phyloP scores from a whole-genome alignment of 176 grass and related monocot genomes.

The Hordeum vulgare region DNA sequence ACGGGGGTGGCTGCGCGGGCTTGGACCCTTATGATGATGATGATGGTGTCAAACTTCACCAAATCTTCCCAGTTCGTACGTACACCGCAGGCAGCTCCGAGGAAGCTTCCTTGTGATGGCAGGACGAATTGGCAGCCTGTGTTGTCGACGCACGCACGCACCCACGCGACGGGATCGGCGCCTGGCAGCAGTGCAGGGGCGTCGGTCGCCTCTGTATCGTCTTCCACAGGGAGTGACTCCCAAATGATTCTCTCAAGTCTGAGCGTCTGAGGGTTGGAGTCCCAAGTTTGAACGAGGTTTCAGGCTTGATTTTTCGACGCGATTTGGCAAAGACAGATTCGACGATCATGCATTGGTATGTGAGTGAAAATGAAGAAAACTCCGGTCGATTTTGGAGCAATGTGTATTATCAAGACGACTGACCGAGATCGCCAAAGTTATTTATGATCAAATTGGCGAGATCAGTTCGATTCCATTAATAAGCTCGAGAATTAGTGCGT shows the following conservation, averaged over 20 bases:
- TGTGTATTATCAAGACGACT: background rate
- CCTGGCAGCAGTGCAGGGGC: background rate
- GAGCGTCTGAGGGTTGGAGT: background rate
- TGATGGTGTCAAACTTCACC: too few species aligned
- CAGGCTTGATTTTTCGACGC: background rate
- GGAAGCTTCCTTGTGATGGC: slow-evolving; percentile 19
- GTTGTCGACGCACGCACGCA: background rate
- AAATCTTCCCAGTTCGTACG: too few species aligned
- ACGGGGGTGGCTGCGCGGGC: too few species aligned
- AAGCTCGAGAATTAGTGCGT: slow-evolving; percentile 20
- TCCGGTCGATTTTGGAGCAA: background rate
- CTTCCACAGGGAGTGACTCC: background rate
- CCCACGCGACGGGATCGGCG: background rate
- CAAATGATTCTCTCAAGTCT: background rate
- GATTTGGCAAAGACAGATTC: background rate
- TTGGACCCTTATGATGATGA: too few species aligned
- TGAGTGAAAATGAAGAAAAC: background rate
- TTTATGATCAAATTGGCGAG: background rate
- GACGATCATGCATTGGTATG: background rate
- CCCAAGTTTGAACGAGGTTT: background rate
- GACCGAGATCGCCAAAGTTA: background rate
- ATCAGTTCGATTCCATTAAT: slow-evolving; percentile 3
- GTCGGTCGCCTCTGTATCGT: too few species aligned
- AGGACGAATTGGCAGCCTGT: too few species aligned
- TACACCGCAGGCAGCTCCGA: background rate